A percentile compares a stretch with the other conserved stretches of the same genome.
Conservation (phyloP, 2,329 filamentous ascomycete species). For the Cercospora nicotianae region DNA sequence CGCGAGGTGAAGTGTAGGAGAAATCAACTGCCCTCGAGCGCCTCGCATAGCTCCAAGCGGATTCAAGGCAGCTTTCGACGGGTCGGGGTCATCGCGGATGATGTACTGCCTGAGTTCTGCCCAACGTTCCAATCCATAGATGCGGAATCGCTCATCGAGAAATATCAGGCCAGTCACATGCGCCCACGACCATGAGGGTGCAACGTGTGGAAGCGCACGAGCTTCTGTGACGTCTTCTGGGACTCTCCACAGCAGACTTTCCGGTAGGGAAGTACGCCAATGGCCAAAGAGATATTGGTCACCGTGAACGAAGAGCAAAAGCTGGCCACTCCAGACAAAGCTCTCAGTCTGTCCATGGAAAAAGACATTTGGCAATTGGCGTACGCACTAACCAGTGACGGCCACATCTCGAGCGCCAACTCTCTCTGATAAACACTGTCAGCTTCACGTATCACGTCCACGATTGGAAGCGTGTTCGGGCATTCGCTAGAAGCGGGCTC, state of each 20-base stretch:
- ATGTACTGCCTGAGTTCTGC: background rate
- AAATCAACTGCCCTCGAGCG: background rate
- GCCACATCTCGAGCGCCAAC: background rate
- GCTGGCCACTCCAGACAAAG: background rate
- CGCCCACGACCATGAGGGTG: background rate
- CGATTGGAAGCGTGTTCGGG: background rate
- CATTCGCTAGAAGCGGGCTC: constrained; percentile 1
- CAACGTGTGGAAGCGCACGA: background rate
- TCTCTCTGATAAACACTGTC: background rate
- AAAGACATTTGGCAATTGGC: background rate
- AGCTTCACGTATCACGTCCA: background rate
- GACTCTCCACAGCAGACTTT: background rate
- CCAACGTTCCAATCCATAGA: background rate
- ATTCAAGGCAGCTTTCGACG: background rate
- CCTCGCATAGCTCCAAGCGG: background rate
- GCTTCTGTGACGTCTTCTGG: background rate
- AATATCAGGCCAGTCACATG: background rate
- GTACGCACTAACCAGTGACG: background rate
- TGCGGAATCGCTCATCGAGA: background rate
- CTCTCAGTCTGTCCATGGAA: background rate
- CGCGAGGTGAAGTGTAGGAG: background rate
- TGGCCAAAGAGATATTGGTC: background rate
- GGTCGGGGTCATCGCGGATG: background rate
- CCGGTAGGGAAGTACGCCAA: background rate
- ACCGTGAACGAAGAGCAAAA: background rate